phyloP scores from a whole-genome alignment of 257 asterid species.

The Solanum rostratum region DNA sequence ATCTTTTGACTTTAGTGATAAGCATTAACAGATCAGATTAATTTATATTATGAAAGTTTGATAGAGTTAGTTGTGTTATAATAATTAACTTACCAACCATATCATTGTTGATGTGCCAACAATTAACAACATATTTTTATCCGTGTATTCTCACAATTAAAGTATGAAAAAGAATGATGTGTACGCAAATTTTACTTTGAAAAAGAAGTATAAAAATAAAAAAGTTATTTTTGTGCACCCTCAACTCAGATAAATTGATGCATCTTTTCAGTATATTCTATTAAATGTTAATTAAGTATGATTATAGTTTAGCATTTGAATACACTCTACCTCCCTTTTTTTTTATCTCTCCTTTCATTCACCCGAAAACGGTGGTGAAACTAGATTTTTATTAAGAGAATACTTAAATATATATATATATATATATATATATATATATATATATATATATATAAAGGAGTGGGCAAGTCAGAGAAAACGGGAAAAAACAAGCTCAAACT shows the following conservation, averaged over 20 bases:
- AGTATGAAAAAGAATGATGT: rapidly evolving
- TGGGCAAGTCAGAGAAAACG: not conserved
- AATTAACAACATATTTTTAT: not conserved
- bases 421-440: too few species aligned
- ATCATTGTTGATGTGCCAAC: not conserved
- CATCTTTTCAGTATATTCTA: not conserved
- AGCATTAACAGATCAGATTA: not conserved
- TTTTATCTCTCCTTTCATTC: not conserved
- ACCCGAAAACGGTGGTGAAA: not conserved
- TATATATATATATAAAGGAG: not conserved
- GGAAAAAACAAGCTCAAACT: not conserved
- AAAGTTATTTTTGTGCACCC: rapidly evolving
- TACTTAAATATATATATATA: too few species aligned
- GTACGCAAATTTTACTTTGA: not conserved
- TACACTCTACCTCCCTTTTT: not conserved
- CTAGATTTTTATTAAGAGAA: not conserved
- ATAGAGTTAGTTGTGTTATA: not conserved
- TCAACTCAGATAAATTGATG: not conserved
- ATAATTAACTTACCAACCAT: not conserved
- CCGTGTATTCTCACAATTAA: not conserved
- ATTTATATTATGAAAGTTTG: not conserved
- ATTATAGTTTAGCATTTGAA: not conserved
- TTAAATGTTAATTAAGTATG: not conserved
- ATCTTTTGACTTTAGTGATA: not conserved
- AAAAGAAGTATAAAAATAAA: not conserved